Percentiles rank a stretch among this genome's conserved stretches.
These are phyloP conservation scores for Thuja plicata DNA, from an alignment of 83 land plant genomes.

Conservation along the genomic window DNA sequence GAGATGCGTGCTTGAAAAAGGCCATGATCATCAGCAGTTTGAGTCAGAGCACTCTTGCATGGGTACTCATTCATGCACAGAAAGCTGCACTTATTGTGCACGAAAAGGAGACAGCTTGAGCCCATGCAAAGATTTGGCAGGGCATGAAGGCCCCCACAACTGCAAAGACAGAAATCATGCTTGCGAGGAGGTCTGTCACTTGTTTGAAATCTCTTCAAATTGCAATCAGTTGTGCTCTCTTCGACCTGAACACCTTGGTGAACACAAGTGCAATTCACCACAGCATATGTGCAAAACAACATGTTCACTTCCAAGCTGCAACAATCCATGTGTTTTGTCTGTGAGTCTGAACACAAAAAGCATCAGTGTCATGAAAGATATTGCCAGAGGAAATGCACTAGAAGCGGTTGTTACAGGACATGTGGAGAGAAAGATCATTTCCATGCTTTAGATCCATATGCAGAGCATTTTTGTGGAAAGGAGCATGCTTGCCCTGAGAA, in stretches of 20 bases:
- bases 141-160: too few relatives aligned
- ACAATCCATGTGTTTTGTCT: conserved; percentile 23
- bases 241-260: too few relatives aligned
- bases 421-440: too few relatives aligned
- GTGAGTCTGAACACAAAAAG: background rate
- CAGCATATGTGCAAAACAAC: conserved; percentile 34
- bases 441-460: conserved; percentile 11
- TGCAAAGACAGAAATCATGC: too few relatives aligned
- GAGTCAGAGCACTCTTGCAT: conserved; percentile 21
- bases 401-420: too few relatives aligned
- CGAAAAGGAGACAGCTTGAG: background rate
- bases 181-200: too few relatives aligned
- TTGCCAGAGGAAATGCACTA: too few relatives aligned
- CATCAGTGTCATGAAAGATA: too few relatives aligned
- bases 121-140: too few relatives aligned
- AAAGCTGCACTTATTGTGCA: conserved; percentile 26
- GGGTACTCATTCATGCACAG: conserved; percentile 22
- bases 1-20: conserved; percentile 22
- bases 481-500: conserved; percentile 19
- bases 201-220: too few relatives aligned
- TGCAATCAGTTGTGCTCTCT: too few relatives aligned
- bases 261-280: conserved; percentile 22
- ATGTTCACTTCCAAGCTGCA: conserved; percentile 28
- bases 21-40: conserved; percentile 25
- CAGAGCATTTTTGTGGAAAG: background rate